phyloP scores from a whole-genome alignment of 108 stramenopile genomes.

The Licmophora abbreviata region DNA sequence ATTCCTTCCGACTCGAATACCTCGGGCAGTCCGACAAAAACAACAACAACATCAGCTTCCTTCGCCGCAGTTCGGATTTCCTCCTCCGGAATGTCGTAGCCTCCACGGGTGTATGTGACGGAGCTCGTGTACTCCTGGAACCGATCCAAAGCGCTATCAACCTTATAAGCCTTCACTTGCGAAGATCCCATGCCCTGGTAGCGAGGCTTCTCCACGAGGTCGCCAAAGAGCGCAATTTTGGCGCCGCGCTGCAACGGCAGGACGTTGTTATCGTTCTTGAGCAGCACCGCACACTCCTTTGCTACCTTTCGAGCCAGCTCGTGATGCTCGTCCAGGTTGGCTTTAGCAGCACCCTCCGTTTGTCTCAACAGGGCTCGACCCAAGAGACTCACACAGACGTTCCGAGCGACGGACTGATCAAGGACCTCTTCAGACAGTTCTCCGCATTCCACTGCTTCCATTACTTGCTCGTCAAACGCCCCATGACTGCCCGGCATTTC shows the following conservation, averaged over 20 bases:
- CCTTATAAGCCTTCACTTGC: slow-evolving; percentile 22
- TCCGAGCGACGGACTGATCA: not conserved
- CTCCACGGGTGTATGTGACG: slow-evolving; percentile 20
- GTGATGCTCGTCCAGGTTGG: slow-evolving; percentile 19
- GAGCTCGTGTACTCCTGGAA: slow-evolving; percentile 9
- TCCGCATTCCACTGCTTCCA: slow-evolving; percentile 12
- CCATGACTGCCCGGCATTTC: slow-evolving; percentile 64
- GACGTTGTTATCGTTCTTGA: slow-evolving; percentile 33
- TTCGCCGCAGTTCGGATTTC: slow-evolving; percentile 22
- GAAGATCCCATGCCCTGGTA: slow-evolving; percentile 47
- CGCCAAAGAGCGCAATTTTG: slow-evolving; percentile 34
- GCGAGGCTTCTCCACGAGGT: slow-evolving; percentile 35
- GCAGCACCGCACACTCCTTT: slow-evolving; percentile 31
- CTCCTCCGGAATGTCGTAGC: not conserved
- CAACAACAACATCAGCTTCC: slow-evolving; percentile 21
- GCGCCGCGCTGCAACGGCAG: slow-evolving; percentile 21
- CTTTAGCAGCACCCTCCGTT: not conserved
- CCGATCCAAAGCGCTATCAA: slow-evolving; percentile 20
- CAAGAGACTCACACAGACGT: not conserved
- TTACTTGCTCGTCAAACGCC: slow-evolving; percentile 11
- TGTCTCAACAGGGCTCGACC: not conserved
- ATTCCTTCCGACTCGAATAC: slow-evolving; percentile 53
- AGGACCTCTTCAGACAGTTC: not conserved
- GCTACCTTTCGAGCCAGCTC: slow-evolving; percentile 28
- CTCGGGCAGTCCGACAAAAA: slow-evolving; percentile 49